phyloP scores from a whole-genome alignment of 345 rosid species.

The Raphanus sativus region DNA sequence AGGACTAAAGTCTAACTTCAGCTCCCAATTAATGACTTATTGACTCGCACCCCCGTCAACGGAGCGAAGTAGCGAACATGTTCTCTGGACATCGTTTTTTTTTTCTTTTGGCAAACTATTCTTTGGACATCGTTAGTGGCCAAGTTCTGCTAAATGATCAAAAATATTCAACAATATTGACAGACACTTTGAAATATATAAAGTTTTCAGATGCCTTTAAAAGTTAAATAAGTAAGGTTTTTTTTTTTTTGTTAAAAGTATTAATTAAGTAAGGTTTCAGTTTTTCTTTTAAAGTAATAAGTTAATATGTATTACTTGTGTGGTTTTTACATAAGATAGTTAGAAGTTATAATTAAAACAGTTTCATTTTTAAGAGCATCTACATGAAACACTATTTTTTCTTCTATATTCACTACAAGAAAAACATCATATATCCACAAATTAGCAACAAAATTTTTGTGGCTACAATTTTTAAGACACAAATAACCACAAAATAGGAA shows the following conservation, averaged over 20 bases:
- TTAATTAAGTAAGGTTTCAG: no score
- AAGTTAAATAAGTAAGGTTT: no score
- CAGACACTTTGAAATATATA: no score
- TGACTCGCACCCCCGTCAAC: conserved; percentile 25
- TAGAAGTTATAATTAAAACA: no score
- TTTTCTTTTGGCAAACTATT: neutral
- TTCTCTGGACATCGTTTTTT: neutral
- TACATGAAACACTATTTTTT: no score
- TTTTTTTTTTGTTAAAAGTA: no score
- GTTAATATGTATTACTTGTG: no score
- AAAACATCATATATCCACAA: neutral
- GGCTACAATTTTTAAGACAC: no score
- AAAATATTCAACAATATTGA: neutral
- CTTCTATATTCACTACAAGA: neutral
- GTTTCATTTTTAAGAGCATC: no score
- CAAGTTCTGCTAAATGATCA: neutral
- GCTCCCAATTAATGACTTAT: conserved; percentile 19
- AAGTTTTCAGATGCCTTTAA: no score
- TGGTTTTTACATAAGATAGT: no score
- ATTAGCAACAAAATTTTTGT: neutral
- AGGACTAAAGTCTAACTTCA: neutral
- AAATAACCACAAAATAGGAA: neutral
- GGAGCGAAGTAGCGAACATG: conserved; percentile 16
- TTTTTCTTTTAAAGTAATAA: no score
- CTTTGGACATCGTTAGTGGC: conserved; percentile 1